Base-by-base conservation (phyloP, 208 protist species). In the Vickermania ingenoplastis region DNA sequence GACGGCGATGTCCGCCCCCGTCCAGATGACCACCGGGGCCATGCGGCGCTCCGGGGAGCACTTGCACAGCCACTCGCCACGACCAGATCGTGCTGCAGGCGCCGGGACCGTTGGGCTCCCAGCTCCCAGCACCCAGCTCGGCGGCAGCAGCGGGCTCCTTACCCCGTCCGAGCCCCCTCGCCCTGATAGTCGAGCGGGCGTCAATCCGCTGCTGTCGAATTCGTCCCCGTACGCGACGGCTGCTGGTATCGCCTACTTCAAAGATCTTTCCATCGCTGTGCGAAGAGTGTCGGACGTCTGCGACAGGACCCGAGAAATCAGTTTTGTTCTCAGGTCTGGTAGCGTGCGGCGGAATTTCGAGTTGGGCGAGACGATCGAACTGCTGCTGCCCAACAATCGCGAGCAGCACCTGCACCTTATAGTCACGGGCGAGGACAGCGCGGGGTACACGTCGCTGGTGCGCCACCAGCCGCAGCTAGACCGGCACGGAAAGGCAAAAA, bases 401-500 rank as follows among this genome's bases (percentile, higher is more conserved):
- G 17, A 45, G 17, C 36, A 45, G 36, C 7, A n/a, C 36, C 17
- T 45, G 36, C 17, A 7, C 68, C 48, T 57, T 2, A 73, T 87
- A 13, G 70, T 76, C 22, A 77, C 86, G 14, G 75, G 81, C 14
- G 67, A 68, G n/a, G 63, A 81, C 27, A 82, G 68, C 5, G 73
- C 87, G 25, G 77, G 93, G 50, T 94, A 81, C 56, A 71, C 91
- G 22, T 58, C 73, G 1, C 61, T 91, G 3, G 74, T 92, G 49
- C 63, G 72, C 1, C 68, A 50, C 31, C 81, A 74, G 1, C 72
- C 77, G 0, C 55, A 58, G 24, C 51, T 81, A 48, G 84, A 91
- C 31, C 89, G 82, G 66, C 84, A 96, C 60, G 50, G 14, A 3
- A 94, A 96, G 62, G 85, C 84, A 0, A 71, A 76, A 17, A 86